phyloP scores from a whole-genome alignment of 2,329 filamentous ascomycete genomes.

The Aspergillus spinulosporus region DNA sequence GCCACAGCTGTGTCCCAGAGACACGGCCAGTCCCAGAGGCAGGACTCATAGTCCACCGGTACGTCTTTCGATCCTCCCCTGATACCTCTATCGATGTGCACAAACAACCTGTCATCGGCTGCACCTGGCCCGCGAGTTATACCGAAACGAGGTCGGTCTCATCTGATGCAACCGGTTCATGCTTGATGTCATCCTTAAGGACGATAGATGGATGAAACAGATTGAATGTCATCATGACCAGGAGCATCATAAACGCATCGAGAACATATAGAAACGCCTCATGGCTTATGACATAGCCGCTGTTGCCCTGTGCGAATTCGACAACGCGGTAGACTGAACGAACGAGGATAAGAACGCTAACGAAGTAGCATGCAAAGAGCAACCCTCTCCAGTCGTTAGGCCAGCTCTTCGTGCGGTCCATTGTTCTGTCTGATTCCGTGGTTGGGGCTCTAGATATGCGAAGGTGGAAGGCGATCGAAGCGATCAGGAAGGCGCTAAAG shows the following conservation, averaged over 20 bases:
- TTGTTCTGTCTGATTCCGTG: background rate
- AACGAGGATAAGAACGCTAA: conserved; percentile 18
- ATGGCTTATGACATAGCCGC: conserved; percentile 12
- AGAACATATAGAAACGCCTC: conserved; percentile 20
- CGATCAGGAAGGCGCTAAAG: conserved; percentile 13
- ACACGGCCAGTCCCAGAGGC: no score
- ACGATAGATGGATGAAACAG: background rate
- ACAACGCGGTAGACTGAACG: conserved; percentile 17
- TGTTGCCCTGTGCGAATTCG: conserved; percentile 13
- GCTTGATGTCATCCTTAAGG: no score
- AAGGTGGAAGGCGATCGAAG: conserved; percentile 1
- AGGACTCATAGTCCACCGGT: no score
- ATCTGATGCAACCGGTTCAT: no score
- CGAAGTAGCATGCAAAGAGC: background rate
- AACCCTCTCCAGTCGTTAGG: background rate
- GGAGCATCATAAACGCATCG: conserved; percentile 19
- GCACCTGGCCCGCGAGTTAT: no score
- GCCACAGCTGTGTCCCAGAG: no score
- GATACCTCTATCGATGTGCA: no score
- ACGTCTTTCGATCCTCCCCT: no score
- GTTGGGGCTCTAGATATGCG: background rate
- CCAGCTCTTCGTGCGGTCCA: background rate
- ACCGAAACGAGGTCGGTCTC: no score
- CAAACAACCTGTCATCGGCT: no score
- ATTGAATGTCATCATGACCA: conserved; percentile 7